These are phyloP conservation scores for Leccinum truebloodii DNA, from an alignment of 768 basidiomycete genomes.

Conservation along the genomic window DNA sequence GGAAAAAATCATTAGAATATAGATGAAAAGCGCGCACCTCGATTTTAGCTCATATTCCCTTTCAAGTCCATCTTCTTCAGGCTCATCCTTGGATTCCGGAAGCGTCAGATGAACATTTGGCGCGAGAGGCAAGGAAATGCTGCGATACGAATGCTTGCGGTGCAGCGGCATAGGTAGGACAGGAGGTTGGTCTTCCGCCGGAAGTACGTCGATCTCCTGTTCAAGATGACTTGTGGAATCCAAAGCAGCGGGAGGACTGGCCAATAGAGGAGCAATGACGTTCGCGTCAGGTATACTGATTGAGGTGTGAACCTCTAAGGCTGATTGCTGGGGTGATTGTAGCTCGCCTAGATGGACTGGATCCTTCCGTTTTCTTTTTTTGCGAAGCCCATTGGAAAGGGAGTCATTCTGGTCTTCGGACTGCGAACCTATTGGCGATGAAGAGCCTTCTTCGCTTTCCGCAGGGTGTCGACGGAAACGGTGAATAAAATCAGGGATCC, in stretches of 20 bases:
- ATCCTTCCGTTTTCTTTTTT: constrained; percentile 17
- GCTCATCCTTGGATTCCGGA: constrained; percentile 39
- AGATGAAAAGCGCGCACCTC: constrained; percentile 19
- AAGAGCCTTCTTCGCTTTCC: constrained; percentile 50
- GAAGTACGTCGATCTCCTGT: constrained; percentile 6
- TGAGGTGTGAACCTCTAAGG: constrained; percentile 11
- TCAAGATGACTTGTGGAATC: constrained; percentile 1
- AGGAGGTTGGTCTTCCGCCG: constrained; percentile 1
- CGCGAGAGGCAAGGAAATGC: constrained; percentile 38
- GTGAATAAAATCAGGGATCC: constrained; percentile 39
- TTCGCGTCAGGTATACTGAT: constrained; percentile 10
- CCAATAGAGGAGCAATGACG: constrained; percentile 4
- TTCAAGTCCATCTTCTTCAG: constrained; percentile 44
- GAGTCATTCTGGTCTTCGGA: constrained; percentile 42
- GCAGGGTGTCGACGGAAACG: constrained; percentile 36
- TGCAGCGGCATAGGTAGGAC: not conserved
- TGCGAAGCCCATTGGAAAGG: constrained; percentile 17
- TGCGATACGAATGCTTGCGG: constrained; percentile 25
- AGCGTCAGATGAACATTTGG: constrained; percentile 28
- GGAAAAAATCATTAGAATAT: not conserved
- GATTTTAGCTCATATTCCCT: constrained; percentile 53
- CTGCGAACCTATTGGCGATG: constrained; percentile 46
- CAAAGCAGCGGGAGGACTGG: constrained; percentile 3
- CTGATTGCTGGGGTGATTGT: constrained; percentile 16
- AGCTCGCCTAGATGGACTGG: constrained; percentile 30